Conservation (phyloP, 257 asterid genomes). For the Solanum peruvianum region DNA sequence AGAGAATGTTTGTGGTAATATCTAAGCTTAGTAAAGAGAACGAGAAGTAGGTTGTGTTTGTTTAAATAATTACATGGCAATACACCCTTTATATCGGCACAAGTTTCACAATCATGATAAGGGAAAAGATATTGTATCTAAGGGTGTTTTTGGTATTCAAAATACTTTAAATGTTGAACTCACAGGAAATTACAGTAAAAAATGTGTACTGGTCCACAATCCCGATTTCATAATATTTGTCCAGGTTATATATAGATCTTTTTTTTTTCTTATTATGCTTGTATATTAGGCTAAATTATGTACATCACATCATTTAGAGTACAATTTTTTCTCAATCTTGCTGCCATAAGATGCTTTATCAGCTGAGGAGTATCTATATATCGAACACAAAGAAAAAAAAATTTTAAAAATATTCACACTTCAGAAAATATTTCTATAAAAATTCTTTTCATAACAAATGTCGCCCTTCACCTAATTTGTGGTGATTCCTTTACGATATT, state of each 20-base stretch:
- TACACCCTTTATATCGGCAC: background rate
- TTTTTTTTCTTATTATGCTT: background rate
- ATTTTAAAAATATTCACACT: background rate
- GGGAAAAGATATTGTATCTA: background rate
- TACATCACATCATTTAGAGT: background rate
- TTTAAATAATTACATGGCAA: background rate
- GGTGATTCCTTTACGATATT: constrained; percentile 20
- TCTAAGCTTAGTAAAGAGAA: too few relatives aligned
- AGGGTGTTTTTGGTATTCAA: background rate
- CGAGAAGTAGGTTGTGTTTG: background rate
- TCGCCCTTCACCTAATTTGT: background rate
- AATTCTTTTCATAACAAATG: background rate
- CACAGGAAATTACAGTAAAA: background rate
- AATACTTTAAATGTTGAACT: background rate
- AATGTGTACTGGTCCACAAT: background rate
- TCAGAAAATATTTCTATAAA: background rate
- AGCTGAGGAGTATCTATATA: background rate
- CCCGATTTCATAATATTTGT: background rate
- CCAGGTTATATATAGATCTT: background rate
- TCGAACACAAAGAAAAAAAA: background rate
- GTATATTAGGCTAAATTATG: background rate
- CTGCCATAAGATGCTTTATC: background rate
- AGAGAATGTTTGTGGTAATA: background rate
- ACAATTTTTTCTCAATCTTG: background rate
- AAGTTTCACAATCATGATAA: background rate